Evolutionary conservation across 176 grass and related monocot genomes (phyloP), one percentile per base, ranked within the genome.

Genomic region (Carex kokanica): DNA sequence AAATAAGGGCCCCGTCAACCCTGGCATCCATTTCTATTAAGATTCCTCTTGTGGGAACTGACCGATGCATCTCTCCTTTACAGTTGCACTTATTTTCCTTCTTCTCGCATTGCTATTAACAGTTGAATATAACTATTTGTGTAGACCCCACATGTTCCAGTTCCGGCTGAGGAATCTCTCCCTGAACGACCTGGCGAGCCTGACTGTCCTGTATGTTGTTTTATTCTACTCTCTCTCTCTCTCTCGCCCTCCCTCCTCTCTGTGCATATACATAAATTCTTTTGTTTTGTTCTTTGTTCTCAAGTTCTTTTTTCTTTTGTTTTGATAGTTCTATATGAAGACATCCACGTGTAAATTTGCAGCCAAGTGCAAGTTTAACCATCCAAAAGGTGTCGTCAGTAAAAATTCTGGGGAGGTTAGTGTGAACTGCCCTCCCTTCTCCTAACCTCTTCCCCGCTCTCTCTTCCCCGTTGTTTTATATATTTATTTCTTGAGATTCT

Each of bases 341-440:
- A 90, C 86, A 84, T 49, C 75, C 49, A 81, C 18, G 40, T 99
- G 89, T 80, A 93, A 88, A 16, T 96, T 93, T 90, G 90, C 90
- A 81, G 74, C 78, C 29, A 88, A 84, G 70, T 99, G 97, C 88
- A 99, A 95, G 85, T 99, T 90, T 90, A 96, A 99, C 64, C 97
- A 99, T 90, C 91, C 93, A 56, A 91, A 86, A 82, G 88, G 86
- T 57, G 85, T 68, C 8, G 45, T 84, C 38, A 85, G 83, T 84
- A 78, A 65, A 84, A 73, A 29, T 5, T 32, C 25, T 89, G 89
- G 59, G 86, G 56, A 61, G 82, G 45, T 63, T 65, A 83, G 66
- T 78, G 82, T 64, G 61, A 90, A 88, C 79, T 83, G 90, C 81
- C 72, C 18, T 55, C 41, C 27, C 12, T 11, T 78, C 60, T 88